Base-by-base conservation (phyloP, 352 stramenopile species). In the Pythium myriotylum region DNA sequence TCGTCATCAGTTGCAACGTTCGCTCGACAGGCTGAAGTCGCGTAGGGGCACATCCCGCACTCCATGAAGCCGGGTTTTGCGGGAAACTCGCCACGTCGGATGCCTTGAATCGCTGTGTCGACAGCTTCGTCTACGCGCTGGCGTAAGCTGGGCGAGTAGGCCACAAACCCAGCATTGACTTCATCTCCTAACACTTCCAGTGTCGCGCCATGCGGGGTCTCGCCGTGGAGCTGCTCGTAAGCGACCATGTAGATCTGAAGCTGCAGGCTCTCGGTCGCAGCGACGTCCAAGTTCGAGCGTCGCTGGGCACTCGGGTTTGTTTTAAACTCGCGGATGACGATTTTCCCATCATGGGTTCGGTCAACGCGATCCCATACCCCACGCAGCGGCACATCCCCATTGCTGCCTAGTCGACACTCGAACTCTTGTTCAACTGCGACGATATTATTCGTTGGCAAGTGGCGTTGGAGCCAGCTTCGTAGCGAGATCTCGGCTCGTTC, bases 291-390 rank as follows among this genome's bases (percentile, higher is more conserved):
- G 17, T 92, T 79, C 2, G 54, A 3, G 5, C 86, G 79, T 3
- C 56, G 43, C 16, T 70, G 62, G 7, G 73, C 73, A 43, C 77
- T 74, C 54, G 91, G 76, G 47, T 92, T 93, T 12, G 86, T 88
- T 63, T 95, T 95, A 70, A 92, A 95, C 67, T 95, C 86, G 50
- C 88, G 77, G 20, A 95, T 88, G 10, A 92, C 60, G 2, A 79
- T 51, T 6, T 27, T 14, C 3, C 55, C 62, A 23, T 66, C 42
- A 62, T 41, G 20, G 22, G 70, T 56, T 17, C 37, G 50, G 24
- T 95, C 86, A 27, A 95, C 76, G 24, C 86, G 86, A 45, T 95
- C 86, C 84, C 84, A 93, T 1, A 95, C 77, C 1, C 86, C 86
- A 26, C 73, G 74, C 19, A 95, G 52, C 27, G 74, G 45, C 13